Evolutionary conservation across 768 basidiomycete genomes (phyloP).

Genomic region (Rhizopogon vulgaris): DNA sequence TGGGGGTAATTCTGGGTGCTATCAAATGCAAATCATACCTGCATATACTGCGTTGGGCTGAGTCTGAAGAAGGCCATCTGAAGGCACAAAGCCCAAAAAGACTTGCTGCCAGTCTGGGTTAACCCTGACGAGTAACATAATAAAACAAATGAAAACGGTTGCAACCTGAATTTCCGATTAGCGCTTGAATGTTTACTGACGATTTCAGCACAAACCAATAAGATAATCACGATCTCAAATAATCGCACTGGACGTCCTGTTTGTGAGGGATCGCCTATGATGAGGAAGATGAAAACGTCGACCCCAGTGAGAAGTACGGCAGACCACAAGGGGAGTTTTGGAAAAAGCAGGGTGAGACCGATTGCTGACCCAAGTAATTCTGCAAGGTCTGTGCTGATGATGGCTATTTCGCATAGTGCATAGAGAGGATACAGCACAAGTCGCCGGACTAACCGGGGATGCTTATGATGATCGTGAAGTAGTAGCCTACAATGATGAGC

Average conservation of each 20-base stretch:
- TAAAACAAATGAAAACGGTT: constrained; percentile 24
- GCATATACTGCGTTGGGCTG: constrained; percentile 31
- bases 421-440: constrained; percentile 42
- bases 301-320: constrained; percentile 42
- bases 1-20: constrained; percentile 3
- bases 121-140: constrained; percentile 36
- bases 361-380: constrained; percentile 59
- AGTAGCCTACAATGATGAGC: constrained; percentile 43
- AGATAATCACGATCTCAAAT: constrained; percentile 32
- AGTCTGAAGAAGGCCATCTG: constrained; percentile 26
- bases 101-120: constrained; percentile 35
- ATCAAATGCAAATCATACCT: constrained; percentile 15
- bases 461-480: constrained; percentile 36
- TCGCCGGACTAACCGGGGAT: constrained; percentile 32
- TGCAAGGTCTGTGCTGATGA: constrained; percentile 52
- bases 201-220: constrained; percentile 22
- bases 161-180: constrained; percentile 16
- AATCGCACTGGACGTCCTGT: constrained; percentile 28
- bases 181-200: background rate
- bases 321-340: constrained; percentile 41
- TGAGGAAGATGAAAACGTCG: constrained; percentile 45
- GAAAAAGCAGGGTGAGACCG: constrained; percentile 47
- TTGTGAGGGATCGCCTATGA: constrained; percentile 30
- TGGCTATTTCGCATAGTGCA: constrained; percentile 40
- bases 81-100: constrained; percentile 36